Base-by-base conservation (phyloP, 345 rosid species). In the Lepidium sativum region DNA sequence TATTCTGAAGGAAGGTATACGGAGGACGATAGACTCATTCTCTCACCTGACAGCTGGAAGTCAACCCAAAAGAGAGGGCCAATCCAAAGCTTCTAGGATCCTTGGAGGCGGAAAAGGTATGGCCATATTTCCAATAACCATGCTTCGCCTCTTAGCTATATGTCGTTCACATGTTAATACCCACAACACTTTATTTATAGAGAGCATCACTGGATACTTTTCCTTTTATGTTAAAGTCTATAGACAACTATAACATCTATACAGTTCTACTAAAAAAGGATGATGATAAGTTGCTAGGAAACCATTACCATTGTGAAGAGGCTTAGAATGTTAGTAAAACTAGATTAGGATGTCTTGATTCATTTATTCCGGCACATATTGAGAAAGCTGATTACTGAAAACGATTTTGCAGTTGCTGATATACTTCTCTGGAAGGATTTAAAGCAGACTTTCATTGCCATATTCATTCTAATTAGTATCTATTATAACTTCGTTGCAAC, bases 101-200 rank as follows among this genome's bases (percentile, higher is more conserved):
- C 98, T 92, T 74, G 98, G 97, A 77, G 72, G 74, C 14, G 96
- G 97, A 78, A 89, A 68, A 72, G 91, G 98, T 89, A 80, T 65
- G 62, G 2, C 23, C 31, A 62, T 34, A 52, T 70, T 52, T 9
- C 33, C 47, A 69, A 5, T 68, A 35, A 37, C 17, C 32, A 15
- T 57, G 29, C 8, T 23, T 33, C 1, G 17, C 42, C 20, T 47
- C 65, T 25, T 49, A 25, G 34, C 39, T 34, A n/a, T 7, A 48
- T 23, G 29, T 50, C 25, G 58, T 14, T 47, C 41, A 16, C 51
- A 37, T 25, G 6, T 48, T n/a, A n/a, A n/a, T n/a, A n/a, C n/a
- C n/a, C n/a, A n/a, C n/a, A n/a, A n/a, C n/a, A n/a, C n/a, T n/a
- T n/a, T n/a, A n/a, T n/a, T n/a, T n/a, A n/a, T n/a, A n/a, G n/a